Base-by-base conservation (phyloP, 2,329 filamentous ascomycete species). In the Claviceps pazoutovae region DNA sequence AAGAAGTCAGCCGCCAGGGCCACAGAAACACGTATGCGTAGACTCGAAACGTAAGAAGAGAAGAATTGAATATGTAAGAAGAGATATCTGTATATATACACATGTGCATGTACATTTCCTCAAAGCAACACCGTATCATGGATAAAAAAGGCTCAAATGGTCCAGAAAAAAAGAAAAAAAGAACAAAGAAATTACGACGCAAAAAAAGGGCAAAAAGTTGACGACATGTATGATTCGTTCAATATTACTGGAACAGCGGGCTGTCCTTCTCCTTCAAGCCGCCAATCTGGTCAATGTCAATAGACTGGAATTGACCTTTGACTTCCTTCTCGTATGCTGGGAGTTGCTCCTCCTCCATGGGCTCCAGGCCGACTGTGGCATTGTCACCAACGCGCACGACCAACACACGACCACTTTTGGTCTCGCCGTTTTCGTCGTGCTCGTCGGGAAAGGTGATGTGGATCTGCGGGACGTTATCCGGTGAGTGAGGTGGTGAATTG, bases 401-500 rank as follows among this genome's bases (percentile, higher is more conserved):
- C 21, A 98, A 85, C 49, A 97, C 89, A 36, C 90, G 83, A 37
- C 91, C 91, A 58, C 84, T 88, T 72, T 86, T 86, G 60, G 78
- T 78, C 68, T 83, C 88, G 59, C 91, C 91, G 51, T 80, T 73
- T 59, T 88, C 86, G 64, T 96, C 90, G 60, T 94, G 84, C 74
- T 97, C 93, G 61, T 94, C 88, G 16, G 93, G 93, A 74, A 98
- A 97, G 38, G 93, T 97, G 68, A 98, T 95, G 69, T 90, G 88
- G 62, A 98, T 98, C 71, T 97, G 87, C 19, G 93, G 93, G 30
- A 97, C 78, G 58, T 86, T 84, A 68, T 80, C 87, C n/a, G 86
- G 84, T 46, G 84, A 87, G 60, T 84, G 74, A 21, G 90, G 86
- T 16, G 88, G 84, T 56, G 82, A 84, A 54, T 78, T 74, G 36